Percentiles rank a stretch among this genome's conserved stretches.
These are phyloP conservation scores for Thecaphora thlaspeos DNA, from an alignment of 1,284 basidiomycete species.

Conservation along the genomic window DNA sequence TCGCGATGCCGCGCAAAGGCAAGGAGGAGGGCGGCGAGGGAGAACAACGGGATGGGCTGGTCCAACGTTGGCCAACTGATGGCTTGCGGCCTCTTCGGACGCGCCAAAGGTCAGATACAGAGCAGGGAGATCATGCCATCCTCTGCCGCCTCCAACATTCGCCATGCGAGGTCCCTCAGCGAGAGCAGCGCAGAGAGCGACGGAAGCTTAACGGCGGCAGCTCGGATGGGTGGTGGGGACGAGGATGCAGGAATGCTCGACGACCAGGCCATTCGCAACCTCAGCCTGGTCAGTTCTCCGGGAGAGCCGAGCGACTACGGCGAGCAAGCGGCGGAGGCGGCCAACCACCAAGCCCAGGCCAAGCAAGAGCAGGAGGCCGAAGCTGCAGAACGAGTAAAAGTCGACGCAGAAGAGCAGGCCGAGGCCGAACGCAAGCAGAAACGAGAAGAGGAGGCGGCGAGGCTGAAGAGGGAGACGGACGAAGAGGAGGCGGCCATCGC, in stretches of 20 bases:
- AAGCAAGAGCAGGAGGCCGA: constrained; percentile 5
- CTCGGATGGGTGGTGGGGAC: constrained; percentile 24
- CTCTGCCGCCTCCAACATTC: background rate
- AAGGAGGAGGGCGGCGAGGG: constrained; percentile 4
- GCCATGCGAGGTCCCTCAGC: constrained; percentile 9
- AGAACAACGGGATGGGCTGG: constrained; percentile 1
- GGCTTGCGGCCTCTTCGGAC: constrained; percentile 18
- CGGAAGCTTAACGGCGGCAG: constrained; percentile 7
- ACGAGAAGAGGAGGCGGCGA: constrained; percentile 28
- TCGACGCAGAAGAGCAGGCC: constrained; percentile 28
- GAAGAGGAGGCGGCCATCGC: constrained; percentile 47
- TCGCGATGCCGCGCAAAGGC: constrained; percentile 10
- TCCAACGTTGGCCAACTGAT: constrained; percentile 1
- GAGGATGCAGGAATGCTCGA: constrained; percentile 45
- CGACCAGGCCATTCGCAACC: constrained; percentile 31
- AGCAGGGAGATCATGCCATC: background rate
- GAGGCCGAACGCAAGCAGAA: too few species aligned
- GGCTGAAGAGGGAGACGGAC: constrained; percentile 31
- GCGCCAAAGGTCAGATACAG: constrained; percentile 18
- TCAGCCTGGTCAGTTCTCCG: constrained; percentile 8
- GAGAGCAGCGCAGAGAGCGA: constrained; percentile 25
- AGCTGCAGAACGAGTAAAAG: constrained; percentile 4
- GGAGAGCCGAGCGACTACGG: background rate
- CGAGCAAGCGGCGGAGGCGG: background rate
- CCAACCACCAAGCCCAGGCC: background rate